Evolutionary conservation across 495 filamentous ascomycete genomes (phyloP).

Genomic region (Aspergillus nidulans): DNA sequence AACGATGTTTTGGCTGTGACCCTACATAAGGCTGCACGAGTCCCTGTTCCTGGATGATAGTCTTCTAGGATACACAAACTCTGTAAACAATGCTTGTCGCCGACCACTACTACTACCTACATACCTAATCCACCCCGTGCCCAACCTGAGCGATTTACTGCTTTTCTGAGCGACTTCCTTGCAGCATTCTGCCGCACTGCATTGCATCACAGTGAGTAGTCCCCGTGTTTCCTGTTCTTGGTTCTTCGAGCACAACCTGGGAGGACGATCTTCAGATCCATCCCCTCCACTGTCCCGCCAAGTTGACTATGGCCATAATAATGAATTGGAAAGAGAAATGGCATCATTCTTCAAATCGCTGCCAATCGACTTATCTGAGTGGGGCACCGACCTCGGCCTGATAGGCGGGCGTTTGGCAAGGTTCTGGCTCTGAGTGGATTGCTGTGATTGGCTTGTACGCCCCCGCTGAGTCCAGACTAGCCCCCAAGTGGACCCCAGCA

Average conservation of each 20-base stretch:
- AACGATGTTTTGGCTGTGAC: constrained; percentile 2
- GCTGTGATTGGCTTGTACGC: constrained; percentile 8
- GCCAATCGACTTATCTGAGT: constrained; percentile 12
- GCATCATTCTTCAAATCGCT: constrained; percentile 1
- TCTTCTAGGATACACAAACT: not conserved
- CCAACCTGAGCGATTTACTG: constrained; percentile 15
- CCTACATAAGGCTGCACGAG: constrained; percentile 11
- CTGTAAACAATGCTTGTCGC: not conserved
- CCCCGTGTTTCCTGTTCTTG: not conserved
- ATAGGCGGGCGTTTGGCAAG: constrained; percentile 15
- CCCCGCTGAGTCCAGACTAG: constrained; percentile 1
- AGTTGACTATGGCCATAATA: not conserved
- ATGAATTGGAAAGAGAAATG: constrained; percentile 2
- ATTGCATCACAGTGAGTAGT: constrained; percentile 9
- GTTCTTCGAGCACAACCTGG: not conserved
- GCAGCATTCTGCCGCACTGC: not conserved
- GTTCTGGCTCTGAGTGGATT: constrained; percentile 14
- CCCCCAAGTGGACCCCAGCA: constrained; percentile 12
- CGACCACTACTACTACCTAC: too few relatives aligned
- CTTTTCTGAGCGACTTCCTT: constrained; percentile 1
- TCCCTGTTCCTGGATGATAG: constrained; percentile 10
- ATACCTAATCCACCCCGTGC: not conserved
- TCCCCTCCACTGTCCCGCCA: too few relatives aligned
- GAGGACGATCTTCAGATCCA: not conserved
- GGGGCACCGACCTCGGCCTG: constrained; percentile 13